Evolutionary conservation across 2,329 filamentous ascomycete species (phyloP).

Genomic region (Curvularia hawaiiensis): DNA sequence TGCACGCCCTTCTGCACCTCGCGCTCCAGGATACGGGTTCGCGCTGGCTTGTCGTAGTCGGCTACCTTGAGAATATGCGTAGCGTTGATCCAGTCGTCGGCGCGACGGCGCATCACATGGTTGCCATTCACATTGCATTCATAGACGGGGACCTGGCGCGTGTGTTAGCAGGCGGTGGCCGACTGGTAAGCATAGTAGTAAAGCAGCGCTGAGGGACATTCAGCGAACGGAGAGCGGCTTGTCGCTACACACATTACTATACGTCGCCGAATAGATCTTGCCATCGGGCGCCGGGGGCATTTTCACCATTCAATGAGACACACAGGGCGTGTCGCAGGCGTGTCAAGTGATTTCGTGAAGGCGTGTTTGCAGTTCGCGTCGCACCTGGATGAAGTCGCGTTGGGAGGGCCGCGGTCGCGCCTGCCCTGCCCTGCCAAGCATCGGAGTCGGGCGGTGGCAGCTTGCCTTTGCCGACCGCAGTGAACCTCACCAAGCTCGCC

Average conservation of each 20-base stretch:
- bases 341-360: constrained; percentile 25
- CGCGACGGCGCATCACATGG: constrained; percentile 94
- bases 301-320: constrained; percentile 22
- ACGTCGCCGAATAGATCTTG: constrained; percentile 68
- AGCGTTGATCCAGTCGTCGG: constrained; percentile 99
- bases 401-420: constrained; percentile 22
- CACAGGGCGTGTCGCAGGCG: constrained; percentile 8
- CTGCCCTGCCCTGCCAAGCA: constrained; percentile 27
- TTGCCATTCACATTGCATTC: constrained; percentile 87
- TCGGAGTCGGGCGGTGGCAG: constrained; percentile 19
- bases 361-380: constrained; percentile 18
- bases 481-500: constrained; percentile 23
- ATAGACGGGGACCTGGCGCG: constrained; percentile 82
- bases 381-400: constrained; percentile 23
- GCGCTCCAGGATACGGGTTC: constrained; percentile 92
- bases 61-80: constrained; percentile 98
- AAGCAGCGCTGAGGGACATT: background rate
- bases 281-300: constrained; percentile 48
- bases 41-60: constrained; percentile 94
- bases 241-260: constrained; percentile 56
- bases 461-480: constrained; percentile 24
- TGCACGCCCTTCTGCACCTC: constrained; percentile 97
- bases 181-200: background rate
- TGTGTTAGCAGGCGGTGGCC: constrained; percentile 26
- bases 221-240: constrained; percentile 4